phyloP scores from a whole-genome alignment of 2,329 filamentous ascomycete genomes.

The Stachybotrys elegans region DNA sequence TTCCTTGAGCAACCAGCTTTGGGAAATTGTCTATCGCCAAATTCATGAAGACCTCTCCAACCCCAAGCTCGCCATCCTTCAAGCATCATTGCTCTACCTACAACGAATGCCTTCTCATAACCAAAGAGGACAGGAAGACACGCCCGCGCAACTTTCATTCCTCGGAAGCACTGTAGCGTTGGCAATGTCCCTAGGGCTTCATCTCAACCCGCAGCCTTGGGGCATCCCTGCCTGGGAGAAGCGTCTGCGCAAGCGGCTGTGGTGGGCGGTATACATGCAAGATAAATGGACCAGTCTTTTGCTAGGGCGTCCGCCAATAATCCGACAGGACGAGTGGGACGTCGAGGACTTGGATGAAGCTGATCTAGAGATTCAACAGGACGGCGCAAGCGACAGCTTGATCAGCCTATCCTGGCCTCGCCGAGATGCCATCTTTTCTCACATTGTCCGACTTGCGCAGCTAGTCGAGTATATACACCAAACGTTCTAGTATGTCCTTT shows the following conservation, averaged over 20 bases:
- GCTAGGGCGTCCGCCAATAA: slow-evolving; percentile 27
- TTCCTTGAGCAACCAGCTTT: slow-evolving; percentile 2
- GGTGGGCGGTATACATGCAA: slow-evolving; percentile 33
- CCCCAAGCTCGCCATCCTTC: slow-evolving; percentile 4
- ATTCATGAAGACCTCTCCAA: slow-evolving; percentile 6
- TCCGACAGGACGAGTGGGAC: slow-evolving; percentile 26
- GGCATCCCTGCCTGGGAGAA: slow-evolving; percentile 31
- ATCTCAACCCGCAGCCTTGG: slow-evolving; percentile 30
- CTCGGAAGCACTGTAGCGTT: slow-evolving; percentile 28
- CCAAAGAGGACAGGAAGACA: slow-evolving; percentile 12
- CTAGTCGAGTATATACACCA: slow-evolving; percentile 8
- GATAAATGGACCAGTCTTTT: slow-evolving; percentile 32
- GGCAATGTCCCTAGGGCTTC: slow-evolving; percentile 26
- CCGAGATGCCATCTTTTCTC: slow-evolving; percentile 5
- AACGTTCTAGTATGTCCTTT: slow-evolving; percentile 8
- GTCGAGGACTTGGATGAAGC: slow-evolving; percentile 6
- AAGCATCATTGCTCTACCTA: slow-evolving; percentile 9
- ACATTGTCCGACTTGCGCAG: slow-evolving; percentile 8
- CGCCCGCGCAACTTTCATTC: slow-evolving; percentile 29
- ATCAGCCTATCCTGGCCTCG: neutral
- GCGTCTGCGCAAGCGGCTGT: slow-evolving; percentile 28
- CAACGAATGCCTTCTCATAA: slow-evolving; percentile 10
- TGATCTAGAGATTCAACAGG: slow-evolving; percentile 6
- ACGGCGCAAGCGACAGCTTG: neutral
- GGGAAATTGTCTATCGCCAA: slow-evolving; percentile 7